phyloP scores from a whole-genome alignment of 805 yeast species.

The Candida sithepensis region DNA sequence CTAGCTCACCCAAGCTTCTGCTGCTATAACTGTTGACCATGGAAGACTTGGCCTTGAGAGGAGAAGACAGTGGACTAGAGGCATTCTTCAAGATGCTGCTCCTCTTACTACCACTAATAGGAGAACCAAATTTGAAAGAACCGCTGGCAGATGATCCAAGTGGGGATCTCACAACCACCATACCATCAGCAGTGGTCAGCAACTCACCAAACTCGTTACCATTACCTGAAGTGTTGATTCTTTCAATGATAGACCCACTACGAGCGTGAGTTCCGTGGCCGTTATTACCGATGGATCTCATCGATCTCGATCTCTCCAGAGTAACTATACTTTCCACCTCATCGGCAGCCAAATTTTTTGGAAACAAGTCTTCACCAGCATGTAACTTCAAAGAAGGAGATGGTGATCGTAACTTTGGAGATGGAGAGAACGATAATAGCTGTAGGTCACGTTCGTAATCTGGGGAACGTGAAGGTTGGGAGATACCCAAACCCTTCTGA shows the following conservation, averaged over 20 bases:
- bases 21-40: not conserved
- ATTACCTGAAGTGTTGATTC: conserved; percentile 13
- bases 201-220: conserved; percentile 12
- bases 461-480: not conserved
- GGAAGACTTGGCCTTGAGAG: conserved; percentile 2
- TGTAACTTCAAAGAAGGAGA: conserved; percentile 27
- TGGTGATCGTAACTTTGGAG: not conserved
- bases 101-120: conserved; percentile 5
- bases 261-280: conserved; percentile 1
- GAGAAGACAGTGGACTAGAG: conserved; percentile 9
- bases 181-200: conserved; percentile 35
- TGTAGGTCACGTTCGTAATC: conserved; percentile 1
- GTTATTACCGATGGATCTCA: conserved; percentile 31
- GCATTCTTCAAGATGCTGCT: conserved; percentile 9
- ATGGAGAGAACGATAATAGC: conserved; percentile 1
- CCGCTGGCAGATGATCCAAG: conserved; percentile 25
- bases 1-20: conserved; percentile 4
- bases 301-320: conserved; percentile 60
- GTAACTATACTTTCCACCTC: conserved; percentile 76
- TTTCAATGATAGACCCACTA: conserved; percentile 25
- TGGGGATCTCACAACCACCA: conserved; percentile 39
- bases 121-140: not conserved
- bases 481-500: not conserved
- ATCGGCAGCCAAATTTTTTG: conserved; percentile 58
- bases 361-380: conserved; percentile 62